Evolutionary conservation across 345 rosid genomes (phyloP), one percentile per base, ranked within the genome.

Genomic region (Boechera retrofracta): DNA sequence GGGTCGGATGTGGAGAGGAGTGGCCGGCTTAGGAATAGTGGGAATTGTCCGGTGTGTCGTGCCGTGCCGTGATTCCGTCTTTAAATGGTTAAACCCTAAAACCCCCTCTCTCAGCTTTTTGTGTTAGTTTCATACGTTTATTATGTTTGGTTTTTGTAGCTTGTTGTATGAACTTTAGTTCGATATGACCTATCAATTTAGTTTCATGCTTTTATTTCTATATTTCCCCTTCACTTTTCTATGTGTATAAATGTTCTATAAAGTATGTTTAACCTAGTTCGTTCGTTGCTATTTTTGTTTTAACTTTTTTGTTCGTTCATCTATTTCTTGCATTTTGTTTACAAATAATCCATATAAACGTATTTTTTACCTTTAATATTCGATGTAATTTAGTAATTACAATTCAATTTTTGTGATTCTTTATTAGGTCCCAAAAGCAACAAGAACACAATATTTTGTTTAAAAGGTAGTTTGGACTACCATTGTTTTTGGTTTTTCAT

Each of bases 11-110:
- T 15, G 28, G 55, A 29, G 56, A 65, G 5, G 0, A 5, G 4
- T 47, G 69, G 69, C 69, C 47, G 69, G 69, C 69, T 65, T 47
- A 44, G 41, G 55, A 16, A 0, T 6, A 15, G 69, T 26, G 53
- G 53, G 13, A 8, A 4, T n/a, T 64, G 69, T 64, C 69, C 69
- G 1, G 35, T 64, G 36, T 64, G 69, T 29, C 69, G 69, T 2
- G 7, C 12, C 4, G 69, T 2, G 7, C 12, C 4, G 39, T 62
- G 35, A 26, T 62, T 26, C 67, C 51, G 1, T 11, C 67, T 6
- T 39, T 39, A 62, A 61, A 24, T 16, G 5, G 16, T 5, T 45
- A 45, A 45, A 45, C 7, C 49, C 32, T 38, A 61, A 38, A 18
- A n/a, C 10, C 11, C 18, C 2, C 10, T 5, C 33, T 53, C 5